phyloP scores from a whole-genome alignment of 2,329 filamentous ascomycete species.

The Alternaria gaisen region DNA sequence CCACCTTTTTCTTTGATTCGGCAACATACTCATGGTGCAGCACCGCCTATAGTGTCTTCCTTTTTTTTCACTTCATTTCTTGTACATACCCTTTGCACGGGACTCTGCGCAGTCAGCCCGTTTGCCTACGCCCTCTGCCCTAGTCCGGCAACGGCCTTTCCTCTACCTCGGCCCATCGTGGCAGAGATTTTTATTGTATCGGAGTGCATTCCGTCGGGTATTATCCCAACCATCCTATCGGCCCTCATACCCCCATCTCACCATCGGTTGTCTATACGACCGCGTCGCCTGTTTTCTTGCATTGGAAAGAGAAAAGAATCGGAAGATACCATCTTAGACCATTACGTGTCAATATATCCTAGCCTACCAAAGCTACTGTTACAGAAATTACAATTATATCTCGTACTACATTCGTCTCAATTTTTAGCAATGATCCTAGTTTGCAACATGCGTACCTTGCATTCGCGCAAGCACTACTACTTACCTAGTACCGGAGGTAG shows the following conservation, averaged over 20 bases:
- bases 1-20: not conserved
- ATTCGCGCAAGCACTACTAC: slow-evolving; percentile 4
- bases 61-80: slow-evolving; percentile 15
- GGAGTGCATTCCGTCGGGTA: not conserved
- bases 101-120: not conserved
- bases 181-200: slow-evolving; percentile 6
- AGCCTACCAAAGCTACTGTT: slow-evolving; percentile 1
- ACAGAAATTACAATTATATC: not conserved
- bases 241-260: not conserved
- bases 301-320: slow-evolving; percentile 5
- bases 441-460: slow-evolving; percentile 1
- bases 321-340: slow-evolving; percentile 21
- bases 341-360: slow-evolving; percentile 12
- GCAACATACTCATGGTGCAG: slow-evolving; percentile 8
- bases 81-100: slow-evolving; percentile 21
- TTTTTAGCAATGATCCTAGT: not conserved
- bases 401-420: not conserved
- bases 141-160: slow-evolving; percentile 6
- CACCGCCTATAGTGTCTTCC: slow-evolving; percentile 18
- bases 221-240: slow-evolving; percentile 1
- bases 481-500: not conserved
- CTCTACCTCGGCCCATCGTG: not conserved
- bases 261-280: not conserved
- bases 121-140: slow-evolving; percentile 7
- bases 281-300: not conserved